A percentile compares a stretch with the other conserved stretches of the same genome.
Evolutionary conservation across 257 asterid species (phyloP).

Genomic region (Rhazya stricta): DNA sequence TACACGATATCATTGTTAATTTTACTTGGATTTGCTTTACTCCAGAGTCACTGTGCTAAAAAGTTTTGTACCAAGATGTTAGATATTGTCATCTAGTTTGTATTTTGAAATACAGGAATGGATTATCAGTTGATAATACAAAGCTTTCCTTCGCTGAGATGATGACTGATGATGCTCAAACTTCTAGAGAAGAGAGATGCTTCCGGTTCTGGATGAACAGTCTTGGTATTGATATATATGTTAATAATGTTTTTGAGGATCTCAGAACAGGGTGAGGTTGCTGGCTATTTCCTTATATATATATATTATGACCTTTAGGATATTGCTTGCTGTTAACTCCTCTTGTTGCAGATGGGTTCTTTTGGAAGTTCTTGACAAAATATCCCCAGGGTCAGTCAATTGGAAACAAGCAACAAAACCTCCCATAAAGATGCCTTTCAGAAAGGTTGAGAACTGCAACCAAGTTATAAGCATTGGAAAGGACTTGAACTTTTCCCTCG

Average conservation of each 20-base stretch:
- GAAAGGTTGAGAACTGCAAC: slow-evolving; percentile 88
- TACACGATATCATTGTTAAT: background rate
- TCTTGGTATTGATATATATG: slow-evolving; percentile 71
- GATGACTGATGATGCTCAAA: slow-evolving; percentile 90
- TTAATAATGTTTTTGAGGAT: slow-evolving; percentile 79
- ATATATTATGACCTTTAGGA: slow-evolving; percentile 7
- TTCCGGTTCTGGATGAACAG: slow-evolving; percentile 95
- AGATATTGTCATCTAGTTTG: background rate
- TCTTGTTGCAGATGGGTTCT: slow-evolving; percentile 64
- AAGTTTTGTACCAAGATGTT: background rate
- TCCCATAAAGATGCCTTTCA: slow-evolving; percentile 81
- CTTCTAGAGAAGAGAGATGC: slow-evolving; percentile 95
- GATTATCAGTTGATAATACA: slow-evolving; percentile 54
- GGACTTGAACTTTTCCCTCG: slow-evolving; percentile 74
- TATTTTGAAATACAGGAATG: slow-evolving; percentile 49
- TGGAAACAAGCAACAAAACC: slow-evolving; percentile 87
- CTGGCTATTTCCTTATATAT: slow-evolving; percentile 18
- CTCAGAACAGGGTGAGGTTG: slow-evolving; percentile 64
- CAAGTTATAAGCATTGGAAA: slow-evolving; percentile 82
- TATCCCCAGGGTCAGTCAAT: slow-evolving; percentile 61
- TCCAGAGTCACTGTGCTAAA: background rate
- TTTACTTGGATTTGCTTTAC: too few species aligned
- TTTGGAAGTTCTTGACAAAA: slow-evolving; percentile 68
- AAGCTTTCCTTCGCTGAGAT: slow-evolving; percentile 69
- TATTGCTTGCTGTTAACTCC: slow-evolving; percentile 13